Base-by-base conservation (phyloP, 768 basidiomycete species). In the Tricholomella constricta region DNA sequence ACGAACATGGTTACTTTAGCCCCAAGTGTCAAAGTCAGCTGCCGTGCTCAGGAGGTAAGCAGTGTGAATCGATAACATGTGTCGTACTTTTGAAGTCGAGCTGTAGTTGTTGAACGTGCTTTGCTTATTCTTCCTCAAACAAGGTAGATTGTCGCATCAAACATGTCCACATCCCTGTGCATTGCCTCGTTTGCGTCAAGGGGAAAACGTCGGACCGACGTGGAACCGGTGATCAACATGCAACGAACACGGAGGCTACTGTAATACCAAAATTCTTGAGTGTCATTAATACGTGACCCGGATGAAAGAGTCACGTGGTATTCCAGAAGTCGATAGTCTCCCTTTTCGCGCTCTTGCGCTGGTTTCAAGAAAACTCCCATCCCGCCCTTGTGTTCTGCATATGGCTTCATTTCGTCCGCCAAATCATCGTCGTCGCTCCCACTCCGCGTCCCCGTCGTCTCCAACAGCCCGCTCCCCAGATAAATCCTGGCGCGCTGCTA, bases 351-450 rank as follows among this genome's bases (percentile, higher is more conserved):
- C n/a, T n/a, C n/a, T n/a, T n/a, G n/a, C n/a, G n/a, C n/a, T n/a
- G n/a, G 36, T 31, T 44, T 31, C 44, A 29, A 34, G 10, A 10
- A 7, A 47, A 22, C 40, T 42, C 36, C 26, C 29, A 36, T 15
- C 25, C 43, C 23, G 19, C 41, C 29, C 14, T 34, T 47, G 22
- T 20, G 31, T 20, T 32, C 17, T 35, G 17, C n/a, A 32, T 20
- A 61, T 74, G 74, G 69, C 72, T 37, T 75, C 73, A 46, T 53
- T 67, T 37, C 65, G 66, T 50, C 56, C 64, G 41, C 58, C 65
- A 45, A 69, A 65, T 55, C 71, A 75, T 60, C 80, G 81, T 47
- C 76, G 77, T 34, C 69, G 83, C 62, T 84, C 85, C 20, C 81
- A 79, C 51, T 84, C 85, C 26, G 72, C 76, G 17, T 74, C 74